A percentile compares a stretch with the other conserved stretches of the same genome.
Conservation (phyloP, 306 rosid genomes). For the Datisca glomerata region DNA sequence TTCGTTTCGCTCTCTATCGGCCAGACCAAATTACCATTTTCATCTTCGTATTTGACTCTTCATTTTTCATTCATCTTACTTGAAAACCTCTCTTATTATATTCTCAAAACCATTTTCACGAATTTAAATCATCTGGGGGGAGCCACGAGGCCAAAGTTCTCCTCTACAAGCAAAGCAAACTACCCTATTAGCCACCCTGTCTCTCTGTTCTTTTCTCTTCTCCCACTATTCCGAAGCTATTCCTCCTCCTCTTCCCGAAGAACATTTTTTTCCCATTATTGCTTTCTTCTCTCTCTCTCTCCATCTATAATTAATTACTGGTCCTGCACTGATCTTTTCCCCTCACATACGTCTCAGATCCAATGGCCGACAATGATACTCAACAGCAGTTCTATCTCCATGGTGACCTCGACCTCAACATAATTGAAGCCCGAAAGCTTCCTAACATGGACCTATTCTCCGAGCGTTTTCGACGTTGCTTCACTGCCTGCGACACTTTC, state of each 20-base stretch:
- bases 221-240: no score
- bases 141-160: constrained; percentile 1
- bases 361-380: constrained; percentile 38
- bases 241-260: neutral
- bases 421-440: constrained; percentile 40
- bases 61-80: no score
- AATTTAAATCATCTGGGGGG: no score
- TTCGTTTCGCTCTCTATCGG: no score
- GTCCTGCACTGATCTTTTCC: neutral
- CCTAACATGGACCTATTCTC: constrained; percentile 87
- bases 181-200: no score
- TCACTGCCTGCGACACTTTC: constrained; percentile 65
- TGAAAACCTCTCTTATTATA: no score
- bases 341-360: neutral
- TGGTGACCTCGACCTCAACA: constrained; percentile 70
- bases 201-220: no score
- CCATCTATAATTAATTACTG: neutral
- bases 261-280: neutral
- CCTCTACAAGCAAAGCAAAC: constrained; percentile 4
- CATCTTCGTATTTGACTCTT: no score
- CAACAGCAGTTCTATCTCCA: constrained; percentile 40
- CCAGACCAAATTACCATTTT: no score
- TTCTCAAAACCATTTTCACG: no score
- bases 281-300: neutral
- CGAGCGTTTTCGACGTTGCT: constrained; percentile 65